Percentiles rank a stretch among this genome's conserved stretches.
Evolutionary conservation across 2,329 filamentous ascomycete species (phyloP).

Genomic region (Fusarium keratoplasticum): DNA sequence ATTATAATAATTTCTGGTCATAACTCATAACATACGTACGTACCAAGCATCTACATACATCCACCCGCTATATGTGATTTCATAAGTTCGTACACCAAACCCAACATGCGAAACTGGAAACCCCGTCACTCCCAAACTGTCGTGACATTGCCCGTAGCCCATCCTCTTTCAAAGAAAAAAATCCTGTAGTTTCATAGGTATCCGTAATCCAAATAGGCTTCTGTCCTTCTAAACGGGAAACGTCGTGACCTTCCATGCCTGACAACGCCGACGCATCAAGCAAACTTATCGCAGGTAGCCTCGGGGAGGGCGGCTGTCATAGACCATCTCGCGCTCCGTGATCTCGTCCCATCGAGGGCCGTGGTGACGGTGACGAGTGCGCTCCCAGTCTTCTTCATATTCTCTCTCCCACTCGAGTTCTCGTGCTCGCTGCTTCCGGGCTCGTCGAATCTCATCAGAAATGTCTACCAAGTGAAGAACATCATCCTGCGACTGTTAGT

Average conservation of each 20-base stretch:
- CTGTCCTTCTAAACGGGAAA: constrained; percentile 16
- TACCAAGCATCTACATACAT: constrained; percentile 38
- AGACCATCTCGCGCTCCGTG: constrained; percentile 75
- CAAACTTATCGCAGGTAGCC: constrained; percentile 42
- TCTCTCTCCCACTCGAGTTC: constrained; percentile 71
- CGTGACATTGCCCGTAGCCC: constrained; percentile 7
- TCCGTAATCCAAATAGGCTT: constrained; percentile 25
- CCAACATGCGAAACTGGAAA: constrained; percentile 19
- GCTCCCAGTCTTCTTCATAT: constrained; percentile 63
- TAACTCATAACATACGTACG: constrained; percentile 32
- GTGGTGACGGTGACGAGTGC: constrained; percentile 52
- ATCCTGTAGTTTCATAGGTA: constrained; percentile 30
- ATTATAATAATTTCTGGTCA: constrained; percentile 30
- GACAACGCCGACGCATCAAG: constrained; percentile 33
- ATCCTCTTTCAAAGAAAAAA: constrained; percentile 17
- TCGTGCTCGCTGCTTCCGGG: constrained; percentile 62
- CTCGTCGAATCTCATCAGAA: constrained; percentile 82
- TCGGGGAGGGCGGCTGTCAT: constrained; percentile 61
- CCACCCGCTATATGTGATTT: constrained; percentile 36
- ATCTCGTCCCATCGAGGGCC: constrained; percentile 66
- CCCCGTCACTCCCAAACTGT: background rate
- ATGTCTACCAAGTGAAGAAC: constrained; percentile 85
- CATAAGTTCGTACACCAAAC: constrained; percentile 35
- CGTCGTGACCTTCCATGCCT: constrained; percentile 8
- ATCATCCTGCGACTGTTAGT: constrained; percentile 73